Evolutionary conservation across 495 filamentous ascomycete genomes (phyloP).

Genomic region (Symbiotaphrina buchneri): DNA sequence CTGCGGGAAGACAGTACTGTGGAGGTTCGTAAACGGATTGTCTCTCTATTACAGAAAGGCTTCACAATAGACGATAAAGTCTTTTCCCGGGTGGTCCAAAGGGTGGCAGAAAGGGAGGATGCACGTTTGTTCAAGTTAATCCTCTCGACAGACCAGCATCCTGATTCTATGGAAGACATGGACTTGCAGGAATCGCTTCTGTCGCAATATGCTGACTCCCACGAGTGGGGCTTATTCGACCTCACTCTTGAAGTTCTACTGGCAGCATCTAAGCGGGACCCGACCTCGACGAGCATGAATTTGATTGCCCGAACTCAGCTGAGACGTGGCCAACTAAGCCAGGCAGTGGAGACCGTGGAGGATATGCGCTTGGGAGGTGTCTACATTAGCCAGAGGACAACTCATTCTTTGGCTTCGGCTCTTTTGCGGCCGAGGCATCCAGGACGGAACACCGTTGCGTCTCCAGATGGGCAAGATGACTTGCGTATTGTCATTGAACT

Average conservation of each 20-base stretch:
- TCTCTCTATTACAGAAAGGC: slow-evolving; percentile 26
- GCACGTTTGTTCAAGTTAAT: slow-evolving; percentile 32
- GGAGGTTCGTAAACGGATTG: slow-evolving; percentile 28
- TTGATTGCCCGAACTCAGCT: slow-evolving; percentile 15
- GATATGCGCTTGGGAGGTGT: slow-evolving; percentile 10
- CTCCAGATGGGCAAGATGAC: slow-evolving; percentile 3
- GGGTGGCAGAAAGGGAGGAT: slow-evolving; percentile 30
- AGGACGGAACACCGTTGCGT: slow-evolving; percentile 1
- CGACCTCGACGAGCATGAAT: slow-evolving; percentile 15
- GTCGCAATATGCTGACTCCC: slow-evolving; percentile 19
- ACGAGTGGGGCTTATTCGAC: slow-evolving; percentile 28
- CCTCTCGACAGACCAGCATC: slow-evolving; percentile 49
- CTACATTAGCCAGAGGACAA: slow-evolving; percentile 6
- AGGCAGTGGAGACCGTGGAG: slow-evolving; percentile 7
- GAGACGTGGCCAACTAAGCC: slow-evolving; percentile 5
- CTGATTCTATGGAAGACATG: slow-evolving; percentile 44
- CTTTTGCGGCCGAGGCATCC: slow-evolving; percentile 7
- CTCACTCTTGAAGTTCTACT: slow-evolving; percentile 27
- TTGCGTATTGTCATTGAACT: slow-evolving; percentile 7
- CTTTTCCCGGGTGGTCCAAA: slow-evolving; percentile 33
- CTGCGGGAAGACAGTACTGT: slow-evolving; percentile 28
- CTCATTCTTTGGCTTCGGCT: slow-evolving; percentile 5
- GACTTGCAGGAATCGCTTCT: slow-evolving; percentile 33
- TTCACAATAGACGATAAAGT: slow-evolving; percentile 34
- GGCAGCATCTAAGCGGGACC: slow-evolving; percentile 7